Base-by-base conservation (phyloP, 1,284 basidiomycete genomes). In the Testicularia cyperi region DNA sequence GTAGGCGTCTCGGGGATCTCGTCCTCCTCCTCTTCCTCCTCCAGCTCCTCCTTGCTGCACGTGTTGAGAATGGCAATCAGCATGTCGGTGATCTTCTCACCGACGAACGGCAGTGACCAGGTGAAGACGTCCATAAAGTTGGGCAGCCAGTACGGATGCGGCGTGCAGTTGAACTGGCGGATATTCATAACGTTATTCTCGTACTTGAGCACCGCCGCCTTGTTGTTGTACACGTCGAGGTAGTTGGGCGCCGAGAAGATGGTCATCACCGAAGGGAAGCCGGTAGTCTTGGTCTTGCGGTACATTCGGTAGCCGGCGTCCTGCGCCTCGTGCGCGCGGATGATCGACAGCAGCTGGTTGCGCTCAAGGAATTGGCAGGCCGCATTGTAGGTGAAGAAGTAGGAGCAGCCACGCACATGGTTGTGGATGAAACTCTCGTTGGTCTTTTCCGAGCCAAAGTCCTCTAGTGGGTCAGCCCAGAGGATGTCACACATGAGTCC, bases 51-150 rank as follows among this genome's bases (percentile, higher is more conserved):
- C 77, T 92, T 91, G 48, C 86, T 88, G 80, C 91, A 94, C 40
- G 88, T 90, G 74, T 92, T 94, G 35, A 95, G 82, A 52, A 95
- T 90, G 2, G 90, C 88, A 41, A 94, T 90, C 53, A 95, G 81
- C 92, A 95, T 97, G 75, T 98, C 95, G 62, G 88, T 89, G 78
- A 92, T 94, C 80, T 95, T 95, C 78, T 95, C 92, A 51, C 91
- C 94, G 3, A 99, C 95, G 75, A 98, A 99, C 0, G 94, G 95
- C 64, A 98, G 79, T 82, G 88, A 91, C 95, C 95, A 98, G 1
- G 94, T 97, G 78, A 99, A 98, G 27, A 90, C 94, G 76, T 98
- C 91, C 88, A 97, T 96, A 70, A 97, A 97, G 80, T 97, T 98
- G 3, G 94, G 94, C 29, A 99, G 80, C 89, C 88, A 92, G 77